Percentiles rank a stretch among this genome's conserved stretches.
These are phyloP conservation scores for Pterula multifida DNA, from an alignment of 1,284 basidiomycete species.

Conservation along the genomic window DNA sequence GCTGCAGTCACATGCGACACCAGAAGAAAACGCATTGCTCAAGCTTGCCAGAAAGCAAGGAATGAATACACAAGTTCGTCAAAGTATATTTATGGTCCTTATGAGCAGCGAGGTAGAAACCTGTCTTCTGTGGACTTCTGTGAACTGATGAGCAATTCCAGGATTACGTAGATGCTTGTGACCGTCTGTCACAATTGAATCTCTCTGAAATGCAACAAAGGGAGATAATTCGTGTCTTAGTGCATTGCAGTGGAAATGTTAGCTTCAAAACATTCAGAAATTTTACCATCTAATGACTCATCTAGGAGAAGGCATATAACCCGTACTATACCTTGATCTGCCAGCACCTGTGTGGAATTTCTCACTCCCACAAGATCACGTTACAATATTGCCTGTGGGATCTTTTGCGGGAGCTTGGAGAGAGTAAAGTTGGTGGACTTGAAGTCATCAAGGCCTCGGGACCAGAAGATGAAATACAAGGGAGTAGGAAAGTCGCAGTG, in stretches of 20 bases:
- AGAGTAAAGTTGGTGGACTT: conserved; percentile 71
- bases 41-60: conserved; percentile 87
- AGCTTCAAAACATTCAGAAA: too few species aligned
- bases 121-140: conserved; percentile 1
- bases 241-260: conserved; percentile 92
- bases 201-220: conserved; percentile 87
- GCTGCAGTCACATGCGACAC: conserved; percentile 9
- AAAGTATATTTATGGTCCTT: conserved; percentile 84
- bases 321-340: conserved; percentile 90
- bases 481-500: conserved; percentile 45
- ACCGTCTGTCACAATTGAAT: conserved; percentile 72
- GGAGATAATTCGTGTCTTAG: conserved; percentile 83
- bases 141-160: conserved; percentile 17
- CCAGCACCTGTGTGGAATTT: conserved; percentile 60
- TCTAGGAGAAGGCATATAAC: conserved; percentile 84
- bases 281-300: too few species aligned
- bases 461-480: conserved; percentile 29
- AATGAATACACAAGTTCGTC: conserved; percentile 95
- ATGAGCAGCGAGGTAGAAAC: conserved; percentile 82
- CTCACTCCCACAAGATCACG: conserved; percentile 83
- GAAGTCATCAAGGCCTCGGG: conserved; percentile 60
- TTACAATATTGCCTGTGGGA: conserved; percentile 97
- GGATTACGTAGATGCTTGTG: conserved; percentile 93
- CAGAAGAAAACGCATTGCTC: conserved; percentile 43
- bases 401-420: conserved; percentile 85